These are phyloP conservation scores for Cercospora sojina DNA, from an alignment of 2,329 filamentous ascomycete genomes.

Conservation along the genomic window DNA sequence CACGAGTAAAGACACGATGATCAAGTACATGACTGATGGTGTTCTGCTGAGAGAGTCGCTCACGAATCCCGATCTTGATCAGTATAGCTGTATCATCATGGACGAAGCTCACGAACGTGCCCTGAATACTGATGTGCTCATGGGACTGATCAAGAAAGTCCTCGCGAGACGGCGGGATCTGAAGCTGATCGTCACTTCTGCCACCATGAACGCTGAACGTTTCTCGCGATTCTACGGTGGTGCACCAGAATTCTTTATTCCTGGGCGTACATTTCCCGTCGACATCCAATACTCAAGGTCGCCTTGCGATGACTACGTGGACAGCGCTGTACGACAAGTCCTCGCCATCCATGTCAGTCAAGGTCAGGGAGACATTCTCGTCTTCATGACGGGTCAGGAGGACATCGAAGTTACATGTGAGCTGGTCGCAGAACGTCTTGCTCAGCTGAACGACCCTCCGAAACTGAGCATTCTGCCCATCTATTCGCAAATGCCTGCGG, in stretches of 20 bases:
- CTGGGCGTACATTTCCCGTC: constrained; percentile 92
- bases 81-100: constrained; percentile 99
- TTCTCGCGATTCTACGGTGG: constrained; percentile 96
- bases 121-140: constrained; percentile 92
- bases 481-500: constrained; percentile 99
- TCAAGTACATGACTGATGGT: constrained; percentile 99
- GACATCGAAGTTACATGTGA: constrained; percentile 98
- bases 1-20: constrained; percentile 89
- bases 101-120: constrained; percentile 97
- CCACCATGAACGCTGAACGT: constrained; percentile 95
- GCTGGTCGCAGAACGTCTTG: constrained; percentile 80
- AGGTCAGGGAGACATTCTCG: constrained; percentile 86
- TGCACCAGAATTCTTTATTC: constrained; percentile 94
- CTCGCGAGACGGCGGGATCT: constrained; percentile 83
- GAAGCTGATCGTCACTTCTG: constrained; percentile 95
- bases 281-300: constrained; percentile 94
- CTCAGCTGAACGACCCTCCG: constrained; percentile 87
- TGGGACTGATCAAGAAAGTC: constrained; percentile 98
- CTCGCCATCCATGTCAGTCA: constrained; percentile 95
- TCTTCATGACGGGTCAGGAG: constrained; percentile 99
- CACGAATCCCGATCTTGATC: constrained; percentile 87
- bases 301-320: constrained; percentile 96
- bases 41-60: constrained; percentile 90
- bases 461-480: constrained; percentile 94
- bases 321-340: constrained; percentile 93